A percentile compares a stretch with the other conserved stretches of the same genome.
Conservation (phyloP, 129 eudicot genomes). For the Kitagawia praeruptora region DNA sequence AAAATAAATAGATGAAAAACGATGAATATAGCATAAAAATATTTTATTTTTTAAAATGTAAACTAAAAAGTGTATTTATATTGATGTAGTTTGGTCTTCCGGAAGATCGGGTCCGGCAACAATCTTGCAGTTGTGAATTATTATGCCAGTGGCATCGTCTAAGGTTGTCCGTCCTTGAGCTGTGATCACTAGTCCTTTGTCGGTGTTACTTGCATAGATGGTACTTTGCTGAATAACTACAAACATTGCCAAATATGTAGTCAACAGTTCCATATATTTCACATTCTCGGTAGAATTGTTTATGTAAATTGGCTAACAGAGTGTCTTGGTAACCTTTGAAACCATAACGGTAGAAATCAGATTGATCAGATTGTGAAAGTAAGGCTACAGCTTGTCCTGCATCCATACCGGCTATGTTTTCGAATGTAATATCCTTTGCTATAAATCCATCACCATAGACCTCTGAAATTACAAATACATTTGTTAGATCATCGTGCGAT, state of each 20-base stretch:
- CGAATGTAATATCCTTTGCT: neutral
- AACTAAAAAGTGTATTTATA: too few relatives aligned
- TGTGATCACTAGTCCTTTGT: neutral
- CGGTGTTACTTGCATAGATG: neutral
- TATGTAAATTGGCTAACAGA: neutral
- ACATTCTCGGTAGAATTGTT: neutral
- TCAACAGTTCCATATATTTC: neutral
- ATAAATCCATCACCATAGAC: neutral
- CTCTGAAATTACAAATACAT: neutral
- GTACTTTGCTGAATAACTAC: neutral
- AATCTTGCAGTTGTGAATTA: neutral
- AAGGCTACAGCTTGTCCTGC: neutral
- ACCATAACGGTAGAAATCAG: neutral
- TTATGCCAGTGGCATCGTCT: neutral
- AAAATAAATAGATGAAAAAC: too few relatives aligned
- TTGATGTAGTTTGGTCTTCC: too few relatives aligned
- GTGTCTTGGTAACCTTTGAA: slow-evolving; percentile 8
- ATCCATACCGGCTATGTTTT: neutral
- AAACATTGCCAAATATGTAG: neutral
- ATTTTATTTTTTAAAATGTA: too few relatives aligned
- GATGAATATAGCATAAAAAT: too few relatives aligned
- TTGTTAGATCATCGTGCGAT: neutral
- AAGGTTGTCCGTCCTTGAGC: neutral
- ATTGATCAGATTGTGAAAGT: neutral
- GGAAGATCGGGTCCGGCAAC: neutral